Conservation (phyloP, 129 eudicot genomes). For the Saussurea involucrata region DNA sequence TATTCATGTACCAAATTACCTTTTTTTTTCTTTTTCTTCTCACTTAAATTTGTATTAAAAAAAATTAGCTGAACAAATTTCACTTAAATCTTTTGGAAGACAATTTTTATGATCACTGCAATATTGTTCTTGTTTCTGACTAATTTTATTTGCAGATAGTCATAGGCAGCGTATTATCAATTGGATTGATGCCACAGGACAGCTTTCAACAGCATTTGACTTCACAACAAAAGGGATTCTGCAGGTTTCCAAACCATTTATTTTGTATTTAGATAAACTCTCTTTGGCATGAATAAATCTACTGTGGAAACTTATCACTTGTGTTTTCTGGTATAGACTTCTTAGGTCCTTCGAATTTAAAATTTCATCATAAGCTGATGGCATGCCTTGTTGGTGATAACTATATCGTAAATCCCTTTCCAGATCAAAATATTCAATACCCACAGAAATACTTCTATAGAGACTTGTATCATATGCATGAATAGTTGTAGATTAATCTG, state of each 20-base stretch:
- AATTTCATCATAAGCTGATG: not conserved
- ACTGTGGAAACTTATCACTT: not conserved
- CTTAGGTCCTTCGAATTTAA: not conserved
- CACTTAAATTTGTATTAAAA: not conserved
- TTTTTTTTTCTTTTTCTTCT: not conserved
- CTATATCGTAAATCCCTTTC: not conserved
- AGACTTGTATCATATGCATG: not conserved
- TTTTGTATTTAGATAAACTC: not conserved
- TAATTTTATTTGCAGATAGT: conserved; percentile 61
- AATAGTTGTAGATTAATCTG: not conserved
- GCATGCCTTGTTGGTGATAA: not conserved
- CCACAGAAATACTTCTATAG: not conserved
- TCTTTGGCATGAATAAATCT: not conserved
- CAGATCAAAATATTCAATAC: not conserved
- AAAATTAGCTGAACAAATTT: not conserved
- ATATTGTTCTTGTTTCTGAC: not conserved
- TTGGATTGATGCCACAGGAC: conserved; percentile 85
- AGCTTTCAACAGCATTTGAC: conserved; percentile 85
- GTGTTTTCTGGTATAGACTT: not conserved
- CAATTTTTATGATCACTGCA: not conserved
- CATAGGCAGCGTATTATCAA: conserved; percentile 89
- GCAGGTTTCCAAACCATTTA: conserved; percentile 43
- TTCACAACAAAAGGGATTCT: conserved; percentile 95
- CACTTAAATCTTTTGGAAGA: not conserved
- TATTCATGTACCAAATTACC: not conserved